A percentile compares a stretch with the other conserved stretches of the same genome.
These are phyloP conservation scores for Aspergillus sp. DNA, from an alignment of 2,329 filamentous ascomycete species.

Conservation along the genomic window DNA sequence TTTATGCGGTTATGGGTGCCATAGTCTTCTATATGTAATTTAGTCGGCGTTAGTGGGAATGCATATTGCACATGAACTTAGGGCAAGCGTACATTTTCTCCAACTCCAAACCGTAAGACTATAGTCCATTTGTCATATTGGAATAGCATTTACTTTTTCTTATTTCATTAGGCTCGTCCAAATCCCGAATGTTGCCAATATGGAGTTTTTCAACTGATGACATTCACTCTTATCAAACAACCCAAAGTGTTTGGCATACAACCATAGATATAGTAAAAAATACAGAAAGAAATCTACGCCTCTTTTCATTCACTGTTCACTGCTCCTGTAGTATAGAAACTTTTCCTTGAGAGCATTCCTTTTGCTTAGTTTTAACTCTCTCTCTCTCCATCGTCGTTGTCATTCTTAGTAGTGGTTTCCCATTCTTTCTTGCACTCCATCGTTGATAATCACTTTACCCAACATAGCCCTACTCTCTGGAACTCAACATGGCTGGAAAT, in stretches of 20 bases:
- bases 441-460: too few species aligned
- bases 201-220: too few species aligned
- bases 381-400: not conserved
- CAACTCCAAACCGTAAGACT: too few species aligned
- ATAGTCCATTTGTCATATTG: too few species aligned
- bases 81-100: too few species aligned
- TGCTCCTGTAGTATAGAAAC: not conserved
- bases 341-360: not conserved
- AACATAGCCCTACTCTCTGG: too few species aligned
- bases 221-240: too few species aligned
- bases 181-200: too few species aligned
- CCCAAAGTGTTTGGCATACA: too few species aligned
- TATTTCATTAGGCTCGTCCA: too few species aligned
- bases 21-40: constrained; percentile 13
- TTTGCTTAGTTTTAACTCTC: not conserved
- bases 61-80: too few species aligned
- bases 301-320: not conserved
- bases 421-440: not conserved
- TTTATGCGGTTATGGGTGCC: constrained; percentile 92
- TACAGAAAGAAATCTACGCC: not conserved
- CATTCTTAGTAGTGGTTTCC: not conserved
- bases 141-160: too few species aligned
- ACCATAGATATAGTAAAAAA: not conserved
- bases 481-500: not conserved
- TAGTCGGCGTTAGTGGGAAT: not conserved